These are phyloP conservation scores for Colletotrichum incanum DNA, from an alignment of 2,329 filamentous ascomycete species.

Conservation along the genomic window DNA sequence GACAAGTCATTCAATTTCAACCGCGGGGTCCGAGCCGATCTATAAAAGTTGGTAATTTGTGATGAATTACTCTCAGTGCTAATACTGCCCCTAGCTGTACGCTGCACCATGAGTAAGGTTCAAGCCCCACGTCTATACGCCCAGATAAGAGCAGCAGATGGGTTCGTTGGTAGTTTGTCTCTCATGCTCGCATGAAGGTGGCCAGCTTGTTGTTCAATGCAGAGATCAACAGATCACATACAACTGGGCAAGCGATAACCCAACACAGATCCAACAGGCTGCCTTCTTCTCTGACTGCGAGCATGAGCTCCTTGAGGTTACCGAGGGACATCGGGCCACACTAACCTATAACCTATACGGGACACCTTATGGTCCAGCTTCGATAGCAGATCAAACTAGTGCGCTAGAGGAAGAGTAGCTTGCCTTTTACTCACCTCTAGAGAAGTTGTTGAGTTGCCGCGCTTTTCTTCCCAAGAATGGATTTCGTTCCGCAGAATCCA, in stretches of 20 bases:
- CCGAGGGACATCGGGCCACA: constrained; percentile 66
- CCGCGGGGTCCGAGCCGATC: constrained; percentile 62
- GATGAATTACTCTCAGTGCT: neutral
- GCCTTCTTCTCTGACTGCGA: constrained; percentile 69
- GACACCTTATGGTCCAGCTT: constrained; percentile 51
- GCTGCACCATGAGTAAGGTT: constrained; percentile 66
- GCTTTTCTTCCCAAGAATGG: too few species aligned
- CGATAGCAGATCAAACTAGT: constrained; percentile 39
- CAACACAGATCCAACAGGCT: constrained; percentile 57
- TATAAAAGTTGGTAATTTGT: constrained; percentile 63
- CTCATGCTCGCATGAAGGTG: constrained; percentile 55
- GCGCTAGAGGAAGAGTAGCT: constrained; percentile 51
- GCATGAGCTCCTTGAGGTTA: constrained; percentile 67
- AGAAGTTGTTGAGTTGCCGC: too few species aligned
- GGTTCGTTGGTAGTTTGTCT: constrained; percentile 70
- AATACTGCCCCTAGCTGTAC: constrained; percentile 59
- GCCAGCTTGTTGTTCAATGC: constrained; percentile 61
- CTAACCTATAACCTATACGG: constrained; percentile 73
- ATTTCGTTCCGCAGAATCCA: too few species aligned
- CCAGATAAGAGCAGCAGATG: constrained; percentile 63
- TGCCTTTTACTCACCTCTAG: too few species aligned
- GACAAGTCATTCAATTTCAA: constrained; percentile 45
- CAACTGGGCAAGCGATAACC: constrained; percentile 55
- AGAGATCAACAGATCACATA: constrained; percentile 53
- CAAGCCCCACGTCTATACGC: constrained; percentile 68